Evolutionary conservation across 805 yeast genomes (phyloP), one percentile per base, ranked within the genome.

Genomic region (Kuraishia capsulata): DNA sequence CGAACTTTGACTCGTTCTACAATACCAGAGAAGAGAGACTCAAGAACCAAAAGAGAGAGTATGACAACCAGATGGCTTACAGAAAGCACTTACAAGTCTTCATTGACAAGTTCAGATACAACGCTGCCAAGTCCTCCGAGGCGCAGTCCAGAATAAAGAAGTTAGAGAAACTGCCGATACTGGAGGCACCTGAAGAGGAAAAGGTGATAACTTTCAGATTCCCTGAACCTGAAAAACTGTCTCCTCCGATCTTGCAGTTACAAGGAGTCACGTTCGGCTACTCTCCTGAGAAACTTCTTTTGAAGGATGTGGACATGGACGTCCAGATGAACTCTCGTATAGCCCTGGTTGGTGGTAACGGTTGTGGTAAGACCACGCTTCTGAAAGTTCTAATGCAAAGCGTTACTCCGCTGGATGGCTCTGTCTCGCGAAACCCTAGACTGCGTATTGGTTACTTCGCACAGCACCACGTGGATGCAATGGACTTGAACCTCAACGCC

Each of bases 121-220:
- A 90, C 61, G 99, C 99, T 2, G 97, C 97, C 26, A 90, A 89
- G 60, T 85, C 97, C 0, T 78, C 88, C 8, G 99, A 92, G 64
- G 98, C 99, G 0, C 98, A 92, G 62, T 88, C 97, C 4, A 81
- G 98, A 66, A 92, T 92, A 61, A 92, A 92, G 60, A 92, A 92
- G 57, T 72, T 92, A 64, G 98, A 92, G 60, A 92, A 92, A 56
- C 67, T 92, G 48, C 99, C 99, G 3, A 64, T 83, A 9, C 67
- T 92, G 54, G 97, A 90, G 57, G 81, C 95, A 29, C 98, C 98
- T 17, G 95, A 87, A 60, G 95, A 86, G 50, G 97, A 90, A 37
- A 83, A 83, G 52, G 73, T 71, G 25, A 73, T 88, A 46, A 78
- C 81, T 3, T 92, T 92, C 73, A 80, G 76, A 50, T 92, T 92